Conservation (phyloP, 352 stramenopile genomes). For the Globisporangium okanoganense region DNA sequence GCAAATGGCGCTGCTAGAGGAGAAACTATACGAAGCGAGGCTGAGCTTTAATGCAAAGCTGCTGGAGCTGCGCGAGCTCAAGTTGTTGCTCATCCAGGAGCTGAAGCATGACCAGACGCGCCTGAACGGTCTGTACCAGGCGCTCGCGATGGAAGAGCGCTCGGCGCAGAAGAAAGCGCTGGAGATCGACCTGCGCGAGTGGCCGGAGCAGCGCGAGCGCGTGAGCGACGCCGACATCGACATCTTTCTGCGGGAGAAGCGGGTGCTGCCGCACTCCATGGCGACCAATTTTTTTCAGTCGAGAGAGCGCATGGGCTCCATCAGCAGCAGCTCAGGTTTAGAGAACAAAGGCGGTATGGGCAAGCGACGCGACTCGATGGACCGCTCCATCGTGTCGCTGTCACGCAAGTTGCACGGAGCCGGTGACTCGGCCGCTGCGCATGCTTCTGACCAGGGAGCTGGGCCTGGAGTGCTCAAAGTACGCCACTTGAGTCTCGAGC, state of each 20-base stretch:
- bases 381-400: conserved; percentile 31
- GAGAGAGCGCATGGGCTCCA: conserved; percentile 5
- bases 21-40: conserved; percentile 74
- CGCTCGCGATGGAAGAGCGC: conserved; percentile 24
- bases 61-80: conserved; percentile 86
- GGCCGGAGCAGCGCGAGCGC: conserved; percentile 85
- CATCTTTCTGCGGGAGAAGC: conserved; percentile 56
- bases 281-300: conserved; percentile 5
- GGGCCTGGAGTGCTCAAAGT: not conserved
- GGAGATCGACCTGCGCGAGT: conserved; percentile 72
- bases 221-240: conserved; percentile 80
- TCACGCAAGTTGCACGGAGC: conserved; percentile 23
- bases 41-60: conserved; percentile 90
- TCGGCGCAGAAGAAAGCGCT: conserved; percentile 15
- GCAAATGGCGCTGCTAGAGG: conserved; percentile 85
- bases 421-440: not conserved
- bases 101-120: conserved; percentile 55
- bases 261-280: conserved; percentile 34
- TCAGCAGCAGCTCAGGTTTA: not conserved
- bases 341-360: not conserved
- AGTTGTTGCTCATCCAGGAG: conserved; percentile 74
- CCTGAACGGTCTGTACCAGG: conserved; percentile 40
- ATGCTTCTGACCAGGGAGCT: not conserved
- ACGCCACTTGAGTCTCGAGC: conserved; percentile 14
- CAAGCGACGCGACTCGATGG: conserved; percentile 12